A percentile compares a stretch with the other conserved stretches of the same genome.
Evolutionary conservation across 2,329 filamentous ascomycete species (phyloP).

Genomic region (Aspergillus uvarum): DNA sequence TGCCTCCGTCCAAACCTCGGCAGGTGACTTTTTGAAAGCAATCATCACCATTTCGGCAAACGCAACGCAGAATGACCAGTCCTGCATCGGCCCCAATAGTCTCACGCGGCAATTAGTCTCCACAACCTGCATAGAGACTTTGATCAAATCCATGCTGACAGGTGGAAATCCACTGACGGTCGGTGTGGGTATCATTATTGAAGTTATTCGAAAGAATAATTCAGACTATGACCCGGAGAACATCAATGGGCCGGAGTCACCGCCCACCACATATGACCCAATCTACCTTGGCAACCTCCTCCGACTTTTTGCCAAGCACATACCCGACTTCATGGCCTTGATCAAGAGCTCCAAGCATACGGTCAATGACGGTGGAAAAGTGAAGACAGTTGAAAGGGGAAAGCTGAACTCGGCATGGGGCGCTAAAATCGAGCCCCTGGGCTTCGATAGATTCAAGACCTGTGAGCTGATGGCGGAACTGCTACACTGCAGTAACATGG

Average conservation of each 20-base stretch:
- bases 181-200: constrained; percentile 94
- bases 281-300: constrained; percentile 93
- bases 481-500: constrained; percentile 98
- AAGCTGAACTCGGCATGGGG: constrained; percentile 86
- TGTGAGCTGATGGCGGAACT: constrained; percentile 98
- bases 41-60: constrained; percentile 99
- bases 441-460: constrained; percentile 97
- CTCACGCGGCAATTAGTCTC: constrained; percentile 94
- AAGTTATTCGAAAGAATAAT: constrained; percentile 98
- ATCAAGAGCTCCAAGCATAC: constrained; percentile 71
- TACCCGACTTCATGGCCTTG: constrained; percentile 90
- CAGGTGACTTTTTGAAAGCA: constrained; percentile 95
- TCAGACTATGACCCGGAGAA: constrained; percentile 97
- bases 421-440: constrained; percentile 84
- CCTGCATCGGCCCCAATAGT: constrained; percentile 98
- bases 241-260: constrained; percentile 72
- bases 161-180: constrained; percentile 94
- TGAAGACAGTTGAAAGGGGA: constrained; percentile 65
- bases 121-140: constrained; percentile 72
- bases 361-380: constrained; percentile 56
- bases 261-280: constrained; percentile 82
- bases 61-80: constrained; percentile 94
- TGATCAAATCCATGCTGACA: constrained; percentile 89
- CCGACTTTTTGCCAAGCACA: constrained; percentile 82
- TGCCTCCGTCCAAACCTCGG: constrained; percentile 90